A percentile compares a stretch with the other conserved stretches of the same genome.
phyloP scores from a whole-genome alignment of 1,284 basidiomycete genomes.

The Trichosporon sp. region DNA sequence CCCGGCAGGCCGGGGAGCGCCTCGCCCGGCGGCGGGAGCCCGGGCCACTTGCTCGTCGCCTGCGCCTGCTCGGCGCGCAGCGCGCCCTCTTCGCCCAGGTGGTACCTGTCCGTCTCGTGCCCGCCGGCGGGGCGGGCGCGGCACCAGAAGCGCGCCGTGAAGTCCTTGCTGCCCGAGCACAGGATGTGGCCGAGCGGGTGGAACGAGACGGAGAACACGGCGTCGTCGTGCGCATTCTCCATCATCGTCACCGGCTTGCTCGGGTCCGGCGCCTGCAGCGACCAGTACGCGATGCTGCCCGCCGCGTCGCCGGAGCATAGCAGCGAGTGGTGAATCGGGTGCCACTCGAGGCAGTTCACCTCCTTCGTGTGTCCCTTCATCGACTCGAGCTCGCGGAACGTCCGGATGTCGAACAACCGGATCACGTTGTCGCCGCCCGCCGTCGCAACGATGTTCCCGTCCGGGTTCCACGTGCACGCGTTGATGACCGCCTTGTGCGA shows the following conservation, averaged over 20 bases:
- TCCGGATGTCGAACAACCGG: constrained; percentile 95
- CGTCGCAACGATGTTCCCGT: constrained; percentile 87
- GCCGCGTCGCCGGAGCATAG: constrained; percentile 91
- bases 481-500: constrained; percentile 97
- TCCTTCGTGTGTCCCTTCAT: constrained; percentile 95
- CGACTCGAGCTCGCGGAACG: constrained; percentile 88
- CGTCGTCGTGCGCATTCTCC: constrained; percentile 91
- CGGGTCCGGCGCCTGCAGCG: constrained; percentile 56
- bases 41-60: constrained; percentile 17
- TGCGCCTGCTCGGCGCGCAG: constrained; percentile 19
- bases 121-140: constrained; percentile 62
- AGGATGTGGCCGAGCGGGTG: constrained; percentile 95
- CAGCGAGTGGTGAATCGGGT: constrained; percentile 80
- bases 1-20: constrained; percentile 12
- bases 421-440: constrained; percentile 91
- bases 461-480: constrained; percentile 84
- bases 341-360: constrained; percentile 94
- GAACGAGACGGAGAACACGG: constrained; percentile 92
- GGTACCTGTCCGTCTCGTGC: constrained; percentile 60
- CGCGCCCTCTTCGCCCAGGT: constrained; percentile 43
- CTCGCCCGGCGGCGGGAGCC: constrained; percentile 9
- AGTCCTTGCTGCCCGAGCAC: constrained; percentile 88
- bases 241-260: constrained; percentile 69
- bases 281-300: constrained; percentile 90
- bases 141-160: constrained; percentile 96